Evolutionary conservation across 805 yeast genomes (phyloP).

Genomic region (Ogataea chonburiensis): DNA sequence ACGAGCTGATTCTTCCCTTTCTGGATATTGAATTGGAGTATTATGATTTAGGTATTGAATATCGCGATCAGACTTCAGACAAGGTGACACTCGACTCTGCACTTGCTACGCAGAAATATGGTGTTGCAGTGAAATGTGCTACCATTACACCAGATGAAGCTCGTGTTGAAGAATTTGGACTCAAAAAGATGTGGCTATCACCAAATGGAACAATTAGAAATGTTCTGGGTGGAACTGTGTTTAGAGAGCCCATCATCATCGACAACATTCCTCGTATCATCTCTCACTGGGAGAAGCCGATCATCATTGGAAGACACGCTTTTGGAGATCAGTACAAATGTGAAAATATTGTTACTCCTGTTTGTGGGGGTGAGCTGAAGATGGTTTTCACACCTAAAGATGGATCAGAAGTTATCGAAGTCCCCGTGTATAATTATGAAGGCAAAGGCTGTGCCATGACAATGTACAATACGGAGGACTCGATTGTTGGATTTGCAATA

Average conservation of each 20-base stretch:
- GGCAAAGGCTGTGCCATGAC: constrained; percentile 82
- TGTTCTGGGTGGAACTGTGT: constrained; percentile 93
- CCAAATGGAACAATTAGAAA: constrained; percentile 98
- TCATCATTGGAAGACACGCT: constrained; percentile 96
- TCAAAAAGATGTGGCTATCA: constrained; percentile 96
- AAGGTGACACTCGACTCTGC: constrained; percentile 89
- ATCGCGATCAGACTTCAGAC: constrained; percentile 86
- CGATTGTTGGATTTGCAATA: constrained; percentile 88
- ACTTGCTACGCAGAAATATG: constrained; percentile 79
- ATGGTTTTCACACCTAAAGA: constrained; percentile 71
- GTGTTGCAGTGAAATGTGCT: constrained; percentile 96
- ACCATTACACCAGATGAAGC: constrained; percentile 98
- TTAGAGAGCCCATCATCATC: constrained; percentile 94
- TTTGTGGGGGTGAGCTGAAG: constrained; percentile 74
- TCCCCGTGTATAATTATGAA: constrained; percentile 65
- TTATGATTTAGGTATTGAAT: constrained; percentile 84
- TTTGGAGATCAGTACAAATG: constrained; percentile 97
- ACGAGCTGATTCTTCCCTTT: constrained; percentile 80
- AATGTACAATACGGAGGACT: constrained; percentile 95
- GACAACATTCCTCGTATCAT: constrained; percentile 82
- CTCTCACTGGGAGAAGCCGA: constrained; percentile 92
- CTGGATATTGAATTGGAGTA: constrained; percentile 85
- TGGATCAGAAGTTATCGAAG: constrained; percentile 54
- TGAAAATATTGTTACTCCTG: constrained; percentile 75
- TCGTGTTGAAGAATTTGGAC: constrained; percentile 83